Evolutionary conservation across 106 monocot genomes (phyloP).

Genomic region (Ottelia alismoides): DNA sequence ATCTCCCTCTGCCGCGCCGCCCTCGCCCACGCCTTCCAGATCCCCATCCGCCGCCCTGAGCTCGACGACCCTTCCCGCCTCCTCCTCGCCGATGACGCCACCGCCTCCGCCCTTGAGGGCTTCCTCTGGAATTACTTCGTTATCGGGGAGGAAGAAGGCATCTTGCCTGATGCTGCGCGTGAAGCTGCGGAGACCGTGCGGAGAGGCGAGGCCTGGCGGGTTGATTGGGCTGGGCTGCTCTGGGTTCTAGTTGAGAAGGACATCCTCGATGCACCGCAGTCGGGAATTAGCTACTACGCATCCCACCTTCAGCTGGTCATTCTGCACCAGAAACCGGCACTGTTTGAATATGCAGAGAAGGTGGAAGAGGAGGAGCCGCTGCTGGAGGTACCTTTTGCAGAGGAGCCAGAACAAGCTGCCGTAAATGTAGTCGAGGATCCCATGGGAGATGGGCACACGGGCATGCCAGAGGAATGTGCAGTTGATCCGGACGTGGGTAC

Average conservation of each 20-base stretch:
- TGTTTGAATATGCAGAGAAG: no score
- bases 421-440: no score
- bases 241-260: conserved; percentile 82
- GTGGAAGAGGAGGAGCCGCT: no score
- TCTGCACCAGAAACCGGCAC: conserved; percentile 29
- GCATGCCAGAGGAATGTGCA: background rate
- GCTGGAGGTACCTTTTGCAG: background rate
- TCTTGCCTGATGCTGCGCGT: conserved; percentile 48
- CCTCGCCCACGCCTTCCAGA: conserved; percentile 37
- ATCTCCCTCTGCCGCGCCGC: conserved; percentile 23
- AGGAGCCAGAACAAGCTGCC: background rate
- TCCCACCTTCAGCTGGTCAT: conserved; percentile 74
- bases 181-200: conserved; percentile 39
- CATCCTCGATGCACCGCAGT: conserved; percentile 37
- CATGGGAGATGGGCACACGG: no score
- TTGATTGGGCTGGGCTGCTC: conserved; percentile 78
- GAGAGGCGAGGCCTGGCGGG: conserved; percentile 50
- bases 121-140: conserved; percentile 51
- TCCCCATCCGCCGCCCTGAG: conserved; percentile 17
- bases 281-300: conserved; percentile 66
- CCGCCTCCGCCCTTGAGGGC: conserved; percentile 16
- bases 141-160: conserved; percentile 51
- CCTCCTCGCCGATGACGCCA: conserved; percentile 14
- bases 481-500: background rate
- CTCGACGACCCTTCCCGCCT: conserved; percentile 4